Evolutionary conservation across 371 early-diverging fungal species (phyloP), one percentile per base, ranked within the genome.

Genomic region (Syncephalastrum sp.): DNA sequence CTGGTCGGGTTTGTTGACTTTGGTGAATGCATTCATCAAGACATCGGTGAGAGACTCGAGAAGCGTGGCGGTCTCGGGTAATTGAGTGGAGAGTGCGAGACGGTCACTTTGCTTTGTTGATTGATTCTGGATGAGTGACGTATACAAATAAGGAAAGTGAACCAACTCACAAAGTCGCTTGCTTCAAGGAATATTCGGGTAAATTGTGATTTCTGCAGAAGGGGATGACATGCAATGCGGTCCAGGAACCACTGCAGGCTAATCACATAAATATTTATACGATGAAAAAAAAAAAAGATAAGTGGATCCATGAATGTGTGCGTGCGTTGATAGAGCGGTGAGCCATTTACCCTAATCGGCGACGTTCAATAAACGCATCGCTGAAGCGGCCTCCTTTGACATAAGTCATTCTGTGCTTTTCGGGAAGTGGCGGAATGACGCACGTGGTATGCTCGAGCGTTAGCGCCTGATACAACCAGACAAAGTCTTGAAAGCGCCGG

Each of bases 341-440:
- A 29, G 16, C 5, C 5, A n/a, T 10, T 33, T 74, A 79, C 83
- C 85, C 82, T 48, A 76, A 75, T 58, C 91, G 69, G 43, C 97
- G 77, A 68, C 87, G 86, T 56, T 91, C 91, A 15, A 96, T 84
- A 82, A 97, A 97, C 42, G 91, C 89, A 13, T 83, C 74, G 65
- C 88, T 84, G 71, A 97, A 97, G 46, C 98, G 77, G 68, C 95
- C 92, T 17, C 97, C 96, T 43, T 94, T 94, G n/a, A 97, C 62
- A 63, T 94, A 97, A 66, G 92, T 93, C 70, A 92, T 71, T 53
- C 94, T 88, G 65, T 93, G 91, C 66, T 93, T 94, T 53, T 90
- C 95, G 0, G 98, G 97, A 25, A 95, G 72, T 6, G 96, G 94
- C 41, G 96, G 95, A 1, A 96, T 69, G n/a, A 95, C 85, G 53